Percentiles rank a stretch among this genome's conserved stretches.
Evolutionary conservation across 2,329 filamentous ascomycete genomes (phyloP).

Genomic region (Harringtonia aguacate): DNA sequence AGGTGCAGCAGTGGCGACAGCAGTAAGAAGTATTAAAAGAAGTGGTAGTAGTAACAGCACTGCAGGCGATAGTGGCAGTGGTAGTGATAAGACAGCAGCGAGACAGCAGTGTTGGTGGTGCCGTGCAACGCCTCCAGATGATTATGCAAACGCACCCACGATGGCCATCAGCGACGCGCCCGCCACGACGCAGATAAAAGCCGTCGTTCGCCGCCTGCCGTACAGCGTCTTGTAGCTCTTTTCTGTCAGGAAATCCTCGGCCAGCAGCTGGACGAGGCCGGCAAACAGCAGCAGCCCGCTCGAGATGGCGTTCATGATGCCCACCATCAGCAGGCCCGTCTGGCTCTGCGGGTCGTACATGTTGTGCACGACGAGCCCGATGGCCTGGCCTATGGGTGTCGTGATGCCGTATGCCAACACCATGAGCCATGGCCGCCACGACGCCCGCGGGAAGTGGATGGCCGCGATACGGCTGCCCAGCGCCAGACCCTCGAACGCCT

Average conservation of each 20-base stretch:
- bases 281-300: constrained; percentile 73
- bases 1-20: too few species aligned
- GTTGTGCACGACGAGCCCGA: constrained; percentile 66
- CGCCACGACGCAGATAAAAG: constrained; percentile 51
- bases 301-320: constrained; percentile 79
- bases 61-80: too few species aligned
- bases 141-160: constrained; percentile 61
- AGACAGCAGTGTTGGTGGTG: too few species aligned
- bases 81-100: too few species aligned
- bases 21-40: too few species aligned
- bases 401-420: constrained; percentile 66
- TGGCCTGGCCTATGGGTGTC: constrained; percentile 74
- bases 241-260: constrained; percentile 72
- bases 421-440: constrained; percentile 73
- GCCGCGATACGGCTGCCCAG: constrained; percentile 77
- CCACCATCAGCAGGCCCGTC: constrained; percentile 68
- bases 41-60: too few species aligned
- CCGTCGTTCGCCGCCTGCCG: constrained; percentile 49
- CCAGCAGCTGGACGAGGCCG: constrained; percentile 71
- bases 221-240: constrained; percentile 60
- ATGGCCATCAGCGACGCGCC: constrained; percentile 60
- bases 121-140: too few species aligned
- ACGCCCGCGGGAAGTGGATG: constrained; percentile 65
- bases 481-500: constrained; percentile 82
- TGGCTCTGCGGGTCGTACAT: constrained; percentile 72